Evolutionary conservation across 208 protist genomes (phyloP).

Genomic region (Leishmania braziliensis): DNA sequence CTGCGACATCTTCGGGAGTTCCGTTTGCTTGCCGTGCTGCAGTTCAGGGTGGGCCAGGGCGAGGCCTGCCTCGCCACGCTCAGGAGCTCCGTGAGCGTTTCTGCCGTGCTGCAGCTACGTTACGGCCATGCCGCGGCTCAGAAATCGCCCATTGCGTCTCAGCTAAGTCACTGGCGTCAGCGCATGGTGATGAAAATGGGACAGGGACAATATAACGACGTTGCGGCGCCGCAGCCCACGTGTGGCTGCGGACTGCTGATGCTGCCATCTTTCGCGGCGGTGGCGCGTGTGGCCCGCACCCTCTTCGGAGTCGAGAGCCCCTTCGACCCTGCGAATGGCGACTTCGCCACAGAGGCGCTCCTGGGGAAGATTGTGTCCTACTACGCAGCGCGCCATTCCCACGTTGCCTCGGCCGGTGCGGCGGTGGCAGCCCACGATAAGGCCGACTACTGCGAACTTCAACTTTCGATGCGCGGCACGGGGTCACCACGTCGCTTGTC

Average conservation of each 20-base stretch:
- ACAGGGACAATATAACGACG: not conserved
- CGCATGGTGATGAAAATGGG: slow-evolving; percentile 13
- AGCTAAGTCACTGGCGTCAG: slow-evolving; percentile 13
- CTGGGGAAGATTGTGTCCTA: not conserved
- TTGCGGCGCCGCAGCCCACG: not conserved
- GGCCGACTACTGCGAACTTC: slow-evolving; percentile 1
- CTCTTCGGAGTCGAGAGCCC: slow-evolving; percentile 12
- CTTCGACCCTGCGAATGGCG: not conserved
- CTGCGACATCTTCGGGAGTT: slow-evolving; percentile 57
- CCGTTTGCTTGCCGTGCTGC: slow-evolving; percentile 69
- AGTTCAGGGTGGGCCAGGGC: slow-evolving; percentile 48
- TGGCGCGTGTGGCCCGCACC: slow-evolving; percentile 11
- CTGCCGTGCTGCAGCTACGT: slow-evolving; percentile 12
- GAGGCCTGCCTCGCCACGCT: slow-evolving; percentile 32
- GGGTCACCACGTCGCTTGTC: not conserved
- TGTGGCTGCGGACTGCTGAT: slow-evolving; percentile 21
- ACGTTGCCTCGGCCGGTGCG: not conserved
- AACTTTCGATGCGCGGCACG: not conserved
- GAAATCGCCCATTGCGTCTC: not conserved
- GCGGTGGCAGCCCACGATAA: not conserved
- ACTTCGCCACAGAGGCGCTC: not conserved
- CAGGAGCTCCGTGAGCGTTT: slow-evolving; percentile 31
- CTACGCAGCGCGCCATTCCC: not conserved
- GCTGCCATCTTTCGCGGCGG: slow-evolving; percentile 9
- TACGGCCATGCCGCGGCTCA: not conserved